Percentiles rank a stretch among this genome's conserved stretches.
These are phyloP conservation scores for Naganishia albida DNA, from an alignment of 1,284 basidiomycete species.

Conservation along the genomic window DNA sequence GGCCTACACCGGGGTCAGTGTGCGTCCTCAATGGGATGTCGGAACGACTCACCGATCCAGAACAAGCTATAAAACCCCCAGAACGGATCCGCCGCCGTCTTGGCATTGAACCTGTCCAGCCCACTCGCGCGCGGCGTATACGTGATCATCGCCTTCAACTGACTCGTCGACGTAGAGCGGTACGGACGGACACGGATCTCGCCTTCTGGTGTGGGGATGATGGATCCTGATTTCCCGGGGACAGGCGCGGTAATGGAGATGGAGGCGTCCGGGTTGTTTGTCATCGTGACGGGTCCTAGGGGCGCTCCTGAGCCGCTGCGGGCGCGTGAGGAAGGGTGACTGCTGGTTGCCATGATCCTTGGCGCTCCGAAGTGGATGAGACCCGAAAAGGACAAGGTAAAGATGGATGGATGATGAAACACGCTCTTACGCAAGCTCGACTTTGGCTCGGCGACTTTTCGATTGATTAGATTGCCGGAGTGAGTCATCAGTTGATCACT, in stretches of 20 bases:
- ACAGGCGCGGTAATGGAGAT: conserved; percentile 41
- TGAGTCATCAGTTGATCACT: too few species aligned
- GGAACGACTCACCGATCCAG: conserved; percentile 60
- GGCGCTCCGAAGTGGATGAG: background rate
- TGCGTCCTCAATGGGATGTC: background rate
- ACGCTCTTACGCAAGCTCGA: too few species aligned
- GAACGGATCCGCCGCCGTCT: conserved; percentile 77
- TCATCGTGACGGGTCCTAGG: conserved; percentile 22
- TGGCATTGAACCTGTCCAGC: conserved; percentile 78
- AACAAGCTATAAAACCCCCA: conserved; percentile 92
- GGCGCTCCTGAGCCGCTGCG: conserved; percentile 15
- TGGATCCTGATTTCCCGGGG: conserved; percentile 36
- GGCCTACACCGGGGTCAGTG: conserved; percentile 56
- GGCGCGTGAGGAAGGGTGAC: background rate
- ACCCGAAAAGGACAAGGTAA: background rate
- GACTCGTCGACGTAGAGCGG: conserved; percentile 45
- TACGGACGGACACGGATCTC: conserved; percentile 48
- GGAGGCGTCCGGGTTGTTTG: conserved; percentile 12
- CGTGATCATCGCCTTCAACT: conserved; percentile 65
- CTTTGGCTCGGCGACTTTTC: too few species aligned
- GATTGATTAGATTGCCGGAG: background rate
- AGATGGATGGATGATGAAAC: background rate
- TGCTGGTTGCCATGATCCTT: background rate
- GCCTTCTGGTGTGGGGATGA: conserved; percentile 47
- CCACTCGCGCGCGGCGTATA: conserved; percentile 80